Base-by-base conservation (phyloP, 2,329 filamentous ascomycete genomes). In the Gremmenia infestans region DNA sequence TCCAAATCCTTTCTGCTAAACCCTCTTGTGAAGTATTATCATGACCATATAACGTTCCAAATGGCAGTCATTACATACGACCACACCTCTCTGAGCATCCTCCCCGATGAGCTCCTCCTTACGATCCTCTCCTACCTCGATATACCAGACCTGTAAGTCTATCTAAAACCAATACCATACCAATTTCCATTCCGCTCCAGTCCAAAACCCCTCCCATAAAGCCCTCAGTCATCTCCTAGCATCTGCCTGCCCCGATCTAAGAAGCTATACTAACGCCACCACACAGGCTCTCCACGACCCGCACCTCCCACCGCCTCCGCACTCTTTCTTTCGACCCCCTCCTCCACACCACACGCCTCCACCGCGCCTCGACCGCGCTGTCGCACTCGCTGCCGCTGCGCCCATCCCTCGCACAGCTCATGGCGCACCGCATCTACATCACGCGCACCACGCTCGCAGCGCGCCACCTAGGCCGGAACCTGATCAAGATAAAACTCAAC, bases 381-480 rank as follows among this genome's bases (percentile, higher is more conserved):
- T 75, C 78, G 4, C 77, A 78, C 15, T 73, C 83, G 35, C 76
- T 89, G 11, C 73, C 74, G 7, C 80, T 79, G 5, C 79, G 83
- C 7, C 83, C 86, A 2, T 78, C 81, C 4, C 74, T 85, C 2
- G 71, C 81, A 39, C 81, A 87, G 54, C 82, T 89, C 14, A 83
- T 86, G 52, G 71, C 76, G 22, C 79, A 84, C 42, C 79, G 76
- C 68, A 88, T 90, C 67, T 86, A 88, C 71, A 72, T 88, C 43
- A 87, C 85, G 42, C 76, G 79, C 53, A 89, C 83, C 14, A 81
- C 85, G 36, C 77, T 86, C 47, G 79, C 86, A 23, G 87, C 86
- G 3, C 80, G 85, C 19, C 75, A 77, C 22, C 78, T 90, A 2
- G 81, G 81, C 47, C 80, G 84, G 54, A 85, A 79, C 14, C 76